Conservation (phyloP, 192 early-diverging fungal species). For the Gryganskiella cystojenkinii region DNA sequence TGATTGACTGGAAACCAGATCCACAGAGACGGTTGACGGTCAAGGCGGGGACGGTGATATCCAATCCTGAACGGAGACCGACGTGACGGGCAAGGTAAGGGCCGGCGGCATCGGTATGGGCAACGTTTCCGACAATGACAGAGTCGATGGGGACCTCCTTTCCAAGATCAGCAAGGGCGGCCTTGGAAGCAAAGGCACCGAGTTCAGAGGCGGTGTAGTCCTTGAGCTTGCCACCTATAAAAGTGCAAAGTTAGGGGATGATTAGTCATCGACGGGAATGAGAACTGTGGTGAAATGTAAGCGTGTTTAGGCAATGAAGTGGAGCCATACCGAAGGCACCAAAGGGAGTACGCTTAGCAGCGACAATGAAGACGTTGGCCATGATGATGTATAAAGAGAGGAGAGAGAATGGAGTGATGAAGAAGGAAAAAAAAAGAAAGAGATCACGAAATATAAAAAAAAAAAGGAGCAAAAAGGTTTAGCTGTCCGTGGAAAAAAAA, state of each 20-base stretch:
- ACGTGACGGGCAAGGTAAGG: slow-evolving; percentile 95
- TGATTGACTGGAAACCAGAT: slow-evolving; percentile 95
- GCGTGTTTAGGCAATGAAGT: neutral
- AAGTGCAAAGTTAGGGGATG: neutral
- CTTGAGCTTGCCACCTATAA: slow-evolving; percentile 83
- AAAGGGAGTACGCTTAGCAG: slow-evolving; percentile 88
- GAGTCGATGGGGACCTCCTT: slow-evolving; percentile 79
- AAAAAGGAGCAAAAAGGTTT: slow-evolving; percentile 5
- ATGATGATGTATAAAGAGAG: slow-evolving; percentile 33
- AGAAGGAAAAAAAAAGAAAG: slow-evolving; percentile 8
- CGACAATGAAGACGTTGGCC: slow-evolving; percentile 79
- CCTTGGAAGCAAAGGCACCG: slow-evolving; percentile 93
- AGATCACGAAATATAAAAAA: slow-evolving; percentile 5
- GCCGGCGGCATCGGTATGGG: slow-evolving; percentile 84
- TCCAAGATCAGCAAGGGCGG: slow-evolving; percentile 83
- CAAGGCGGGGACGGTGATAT: slow-evolving; percentile 85
- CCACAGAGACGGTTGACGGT: slow-evolving; percentile 98
- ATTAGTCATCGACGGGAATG: slow-evolving; percentile 21
- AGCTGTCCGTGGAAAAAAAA: neutral
- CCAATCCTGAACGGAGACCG: slow-evolving; percentile 87
- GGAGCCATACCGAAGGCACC: slow-evolving; percentile 81
- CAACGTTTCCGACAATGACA: slow-evolving; percentile 96
- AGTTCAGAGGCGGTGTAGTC: slow-evolving; percentile 84
- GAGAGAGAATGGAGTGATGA: neutral
- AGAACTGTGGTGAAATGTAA: too few species aligned